A percentile compares a stretch with the other conserved stretches of the same genome.
Evolutionary conservation across 179 eudicot genomes (phyloP).

Genomic region (Spinacia oleracea): DNA sequence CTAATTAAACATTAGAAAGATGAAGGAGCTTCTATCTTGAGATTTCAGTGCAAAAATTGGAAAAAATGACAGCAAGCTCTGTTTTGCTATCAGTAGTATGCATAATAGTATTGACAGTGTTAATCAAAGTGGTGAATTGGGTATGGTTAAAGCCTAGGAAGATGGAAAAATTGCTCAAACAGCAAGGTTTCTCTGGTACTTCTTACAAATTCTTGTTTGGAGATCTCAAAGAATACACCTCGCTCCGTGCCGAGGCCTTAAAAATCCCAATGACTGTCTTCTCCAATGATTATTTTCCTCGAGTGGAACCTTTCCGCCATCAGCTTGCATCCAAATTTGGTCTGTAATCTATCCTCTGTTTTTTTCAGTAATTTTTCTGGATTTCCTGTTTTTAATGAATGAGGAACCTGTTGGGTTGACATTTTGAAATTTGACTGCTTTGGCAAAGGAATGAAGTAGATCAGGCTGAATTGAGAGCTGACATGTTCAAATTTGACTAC

Average conservation of each 20-base stretch:
- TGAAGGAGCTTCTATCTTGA: no score
- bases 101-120: not conserved
- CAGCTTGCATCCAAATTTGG: conserved; percentile 32
- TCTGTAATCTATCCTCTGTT: not conserved
- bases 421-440: no score
- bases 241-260: conserved; percentile 28
- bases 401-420: no score
- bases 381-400: no score
- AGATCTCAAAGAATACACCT: conserved; percentile 36
- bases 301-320: conserved; percentile 32
- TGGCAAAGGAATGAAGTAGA: no score
- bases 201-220: conserved; percentile 44
- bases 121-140: conserved; percentile 39
- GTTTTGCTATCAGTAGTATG: not conserved
- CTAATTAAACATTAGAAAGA: no score
- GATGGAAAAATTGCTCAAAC: conserved; percentile 39
- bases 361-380: no score
- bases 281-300: conserved; percentile 32
- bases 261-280: conserved; percentile 32
- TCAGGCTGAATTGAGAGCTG: no score
- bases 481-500: no score
- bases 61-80: not conserved
- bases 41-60: not conserved
- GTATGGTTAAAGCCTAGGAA: conserved; percentile 48
- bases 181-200: conserved; percentile 50